phyloP scores from a whole-genome alignment of 164 flowering plant genomes.

The Aristolochia californica region DNA sequence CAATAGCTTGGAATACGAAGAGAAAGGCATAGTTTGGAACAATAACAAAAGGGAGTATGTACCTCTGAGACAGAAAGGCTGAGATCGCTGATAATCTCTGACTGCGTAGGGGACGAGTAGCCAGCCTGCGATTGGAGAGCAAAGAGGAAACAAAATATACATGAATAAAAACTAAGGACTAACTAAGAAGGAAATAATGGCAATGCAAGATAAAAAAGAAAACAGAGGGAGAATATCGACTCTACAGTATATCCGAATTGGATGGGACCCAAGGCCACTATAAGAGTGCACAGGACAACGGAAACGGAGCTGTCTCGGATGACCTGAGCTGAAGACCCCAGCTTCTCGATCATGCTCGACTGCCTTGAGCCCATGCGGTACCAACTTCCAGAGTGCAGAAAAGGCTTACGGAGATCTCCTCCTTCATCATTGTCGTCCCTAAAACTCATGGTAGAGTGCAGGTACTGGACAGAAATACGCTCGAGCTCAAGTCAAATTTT shows the following conservation, averaged over 20 bases:
- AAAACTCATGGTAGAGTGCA: conserved; percentile 34
- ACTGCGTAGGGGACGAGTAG: conserved; percentile 67
- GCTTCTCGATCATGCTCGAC: conserved; percentile 41
- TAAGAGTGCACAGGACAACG: conserved; percentile 61
- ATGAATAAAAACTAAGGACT: neutral
- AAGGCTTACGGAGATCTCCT: conserved; percentile 55
- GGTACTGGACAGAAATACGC: neutral
- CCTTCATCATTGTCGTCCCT: conserved; percentile 51
- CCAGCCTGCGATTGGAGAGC: conserved; percentile 31
- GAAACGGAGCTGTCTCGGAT: conserved; percentile 69
- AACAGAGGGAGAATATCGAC: neutral
- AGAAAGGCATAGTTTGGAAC: neutral
- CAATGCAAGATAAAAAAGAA: neutral
- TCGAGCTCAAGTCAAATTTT: too few relatives aligned
- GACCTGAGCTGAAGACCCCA: conserved; percentile 33
- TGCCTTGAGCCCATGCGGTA: conserved; percentile 60
- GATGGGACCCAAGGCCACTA: conserved; percentile 83
- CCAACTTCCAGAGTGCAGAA: conserved; percentile 70
- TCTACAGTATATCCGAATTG: conserved; percentile 86
- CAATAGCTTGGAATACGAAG: too few relatives aligned
- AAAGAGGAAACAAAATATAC: neutral
- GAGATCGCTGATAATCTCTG: conserved; percentile 41
- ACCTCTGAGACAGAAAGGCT: conserved; percentile 51
- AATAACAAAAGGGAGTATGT: neutral
- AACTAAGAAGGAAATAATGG: neutral